Percentiles rank a stretch among this genome's conserved stretches.
These are phyloP conservation scores for Zoysia pacifica DNA, from an alignment of 176 grass and related monocot genomes.

Conservation along the genomic window DNA sequence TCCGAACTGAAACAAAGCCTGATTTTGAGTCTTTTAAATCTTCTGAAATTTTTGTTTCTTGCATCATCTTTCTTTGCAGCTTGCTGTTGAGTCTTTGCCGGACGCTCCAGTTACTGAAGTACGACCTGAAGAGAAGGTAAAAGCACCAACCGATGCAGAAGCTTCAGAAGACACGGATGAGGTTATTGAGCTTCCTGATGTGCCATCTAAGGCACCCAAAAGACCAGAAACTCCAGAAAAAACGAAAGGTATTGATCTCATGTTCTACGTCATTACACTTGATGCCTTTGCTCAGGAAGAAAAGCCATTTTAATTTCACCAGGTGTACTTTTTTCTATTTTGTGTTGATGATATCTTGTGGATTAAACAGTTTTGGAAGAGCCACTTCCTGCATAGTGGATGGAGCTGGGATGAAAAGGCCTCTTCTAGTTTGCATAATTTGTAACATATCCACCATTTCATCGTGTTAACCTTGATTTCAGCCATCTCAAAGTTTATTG, in stretches of 20 bases:
- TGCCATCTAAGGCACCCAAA: constrained; percentile 60
- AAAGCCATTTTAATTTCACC: background rate
- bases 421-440: constrained; percentile 27
- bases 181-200: constrained; percentile 88
- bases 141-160: constrained; percentile 31
- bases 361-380: constrained; percentile 79
- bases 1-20: constrained; percentile 7
- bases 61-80: constrained; percentile 45
- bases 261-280: constrained; percentile 17
- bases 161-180: constrained; percentile 53
- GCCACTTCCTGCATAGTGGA: constrained; percentile 67
- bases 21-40: background rate
- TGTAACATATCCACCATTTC: constrained; percentile 54
- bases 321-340: background rate
- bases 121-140: constrained; percentile 37
- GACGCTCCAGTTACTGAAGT: constrained; percentile 56
- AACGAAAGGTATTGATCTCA: constrained; percentile 70
- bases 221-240: constrained; percentile 51
- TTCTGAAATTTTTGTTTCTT: constrained; percentile 5
- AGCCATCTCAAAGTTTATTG: constrained; percentile 34
- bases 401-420: constrained; percentile 30
- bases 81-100: constrained; percentile 77
- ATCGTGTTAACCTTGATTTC: constrained; percentile 21
- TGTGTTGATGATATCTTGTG: constrained; percentile 27
- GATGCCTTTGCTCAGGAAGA: background rate